phyloP scores from a whole-genome alignment of 192 early-diverging fungal genomes.

The Umbelopsis isabellina region DNA sequence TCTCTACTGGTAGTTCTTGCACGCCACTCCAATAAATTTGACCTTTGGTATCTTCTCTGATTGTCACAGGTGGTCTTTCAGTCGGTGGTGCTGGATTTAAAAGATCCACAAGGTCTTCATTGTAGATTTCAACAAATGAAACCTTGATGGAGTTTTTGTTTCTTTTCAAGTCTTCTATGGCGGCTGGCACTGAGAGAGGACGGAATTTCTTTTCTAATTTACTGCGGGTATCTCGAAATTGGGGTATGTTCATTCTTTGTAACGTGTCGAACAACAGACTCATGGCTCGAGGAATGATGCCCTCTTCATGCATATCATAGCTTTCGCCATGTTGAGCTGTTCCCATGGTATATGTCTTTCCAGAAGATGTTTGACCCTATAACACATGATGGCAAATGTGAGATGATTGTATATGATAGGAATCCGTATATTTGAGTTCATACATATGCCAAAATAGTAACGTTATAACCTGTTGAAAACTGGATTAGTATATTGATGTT shows the following conservation, averaged over 20 bases:
- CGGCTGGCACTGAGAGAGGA: background rate
- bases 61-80: slow-evolving; percentile 63
- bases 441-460: slow-evolving; percentile 90
- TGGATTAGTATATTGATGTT: background rate
- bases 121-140: slow-evolving; percentile 96
- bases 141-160: slow-evolving; percentile 54
- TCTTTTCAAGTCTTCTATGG: slow-evolving; percentile 1
- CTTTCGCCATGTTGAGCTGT: slow-evolving; percentile 54
- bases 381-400: background rate
- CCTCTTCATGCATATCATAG: slow-evolving; percentile 37
- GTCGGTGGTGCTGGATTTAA: slow-evolving; percentile 64
- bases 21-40: slow-evolving; percentile 88
- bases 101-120: slow-evolving; percentile 95
- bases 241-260: slow-evolving; percentile 15
- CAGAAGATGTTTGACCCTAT: slow-evolving; percentile 85
- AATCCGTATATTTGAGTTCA: background rate
- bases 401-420: background rate
- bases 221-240: background rate
- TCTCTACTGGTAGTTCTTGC: slow-evolving; percentile 70
- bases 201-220: slow-evolving; percentile 18
- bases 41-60: slow-evolving; percentile 87
- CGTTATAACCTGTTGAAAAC: slow-evolving; percentile 85
- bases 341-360: slow-evolving; percentile 98
- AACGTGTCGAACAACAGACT: slow-evolving; percentile 55
- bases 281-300: slow-evolving; percentile 81